Evolutionary conservation across 441 rosid genomes (phyloP).

Genomic region (Erysimum pusillum): DNA sequence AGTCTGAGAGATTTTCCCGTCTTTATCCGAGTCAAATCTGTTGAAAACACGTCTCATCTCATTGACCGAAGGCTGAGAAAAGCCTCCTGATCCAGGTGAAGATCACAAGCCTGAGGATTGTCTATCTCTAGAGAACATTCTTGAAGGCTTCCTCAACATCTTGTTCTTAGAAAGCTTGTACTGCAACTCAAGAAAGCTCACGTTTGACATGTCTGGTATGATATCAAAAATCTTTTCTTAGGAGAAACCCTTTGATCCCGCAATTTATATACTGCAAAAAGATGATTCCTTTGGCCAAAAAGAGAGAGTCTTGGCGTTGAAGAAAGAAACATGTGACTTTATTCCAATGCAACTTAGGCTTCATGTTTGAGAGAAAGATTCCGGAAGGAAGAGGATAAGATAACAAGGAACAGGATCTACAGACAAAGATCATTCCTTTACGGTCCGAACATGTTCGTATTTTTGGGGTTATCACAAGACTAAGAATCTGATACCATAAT

Average conservation of each 20-base stretch:
- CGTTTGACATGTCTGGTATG: conserved; percentile 50
- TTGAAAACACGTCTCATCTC: conserved; percentile 78
- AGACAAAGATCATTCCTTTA: conserved; percentile 18
- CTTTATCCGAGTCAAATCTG: conserved; percentile 74
- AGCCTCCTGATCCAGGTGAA: conserved; percentile 38
- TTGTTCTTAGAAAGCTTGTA: conserved; percentile 72
- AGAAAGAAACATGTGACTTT: conserved; percentile 35
- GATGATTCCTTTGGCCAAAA: not conserved
- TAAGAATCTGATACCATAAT: conserved; percentile 40
- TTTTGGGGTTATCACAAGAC: not conserved
- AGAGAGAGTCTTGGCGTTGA: conserved; percentile 34
- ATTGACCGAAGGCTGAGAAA: conserved; percentile 62
- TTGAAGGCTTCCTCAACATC: conserved; percentile 62
- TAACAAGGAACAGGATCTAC: conserved; percentile 32
- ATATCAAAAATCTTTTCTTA: not conserved
- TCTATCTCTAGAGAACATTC: conserved; percentile 63
- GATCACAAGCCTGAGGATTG: conserved; percentile 60
- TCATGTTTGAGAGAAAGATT: conserved; percentile 25
- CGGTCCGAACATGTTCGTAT: conserved; percentile 10
- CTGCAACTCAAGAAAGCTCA: conserved; percentile 71
- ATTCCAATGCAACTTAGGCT: conserved; percentile 37
- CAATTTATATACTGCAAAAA: conserved; percentile 12
- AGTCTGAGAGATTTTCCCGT: conserved; percentile 81
- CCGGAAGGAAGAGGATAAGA: conserved; percentile 35
- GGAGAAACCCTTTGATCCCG: not conserved